Evolutionary conservation across 2,329 filamentous ascomycete genomes (phyloP).

Genomic region (Apiospora rasikravindrae): DNA sequence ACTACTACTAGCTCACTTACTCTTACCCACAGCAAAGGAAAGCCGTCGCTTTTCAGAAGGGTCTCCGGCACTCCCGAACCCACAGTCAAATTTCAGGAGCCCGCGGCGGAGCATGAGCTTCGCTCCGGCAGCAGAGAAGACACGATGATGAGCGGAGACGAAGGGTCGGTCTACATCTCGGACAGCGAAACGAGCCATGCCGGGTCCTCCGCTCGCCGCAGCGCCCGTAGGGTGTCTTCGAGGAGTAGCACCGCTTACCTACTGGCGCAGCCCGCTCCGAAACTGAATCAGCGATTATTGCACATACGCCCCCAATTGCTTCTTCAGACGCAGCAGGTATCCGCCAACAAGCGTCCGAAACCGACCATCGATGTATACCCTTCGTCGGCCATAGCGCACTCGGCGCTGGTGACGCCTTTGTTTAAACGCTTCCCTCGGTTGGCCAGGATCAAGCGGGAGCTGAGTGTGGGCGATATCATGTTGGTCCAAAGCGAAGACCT

Average conservation of each 20-base stretch:
- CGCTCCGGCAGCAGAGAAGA: slow-evolving; percentile 29
- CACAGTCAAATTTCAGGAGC: slow-evolving; percentile 30
- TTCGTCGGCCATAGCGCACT: slow-evolving; percentile 61
- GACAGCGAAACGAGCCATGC: slow-evolving; percentile 54
- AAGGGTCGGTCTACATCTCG: slow-evolving; percentile 48
- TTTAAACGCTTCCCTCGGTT: slow-evolving; percentile 67
- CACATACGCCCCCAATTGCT: slow-evolving; percentile 71
- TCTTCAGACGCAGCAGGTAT: slow-evolving; percentile 74
- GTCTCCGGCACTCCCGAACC: slow-evolving; percentile 24
- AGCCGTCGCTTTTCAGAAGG: slow-evolving; percentile 23
- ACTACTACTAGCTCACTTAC: not conserved
- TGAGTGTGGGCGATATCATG: slow-evolving; percentile 73
- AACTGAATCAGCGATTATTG: slow-evolving; percentile 67
- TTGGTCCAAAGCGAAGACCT: slow-evolving; percentile 75
- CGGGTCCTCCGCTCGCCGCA: slow-evolving; percentile 42
- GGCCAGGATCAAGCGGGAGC: slow-evolving; percentile 65
- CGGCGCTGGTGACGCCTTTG: slow-evolving; percentile 63
- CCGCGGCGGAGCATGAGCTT: slow-evolving; percentile 28
- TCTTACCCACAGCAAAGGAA: slow-evolving; percentile 12
- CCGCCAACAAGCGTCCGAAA: slow-evolving; percentile 62
- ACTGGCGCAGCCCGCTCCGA: slow-evolving; percentile 70
- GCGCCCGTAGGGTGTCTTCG: slow-evolving; percentile 48
- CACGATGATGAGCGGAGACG: slow-evolving; percentile 56
- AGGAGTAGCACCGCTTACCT: slow-evolving; percentile 68
- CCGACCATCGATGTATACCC: slow-evolving; percentile 78